Conservation (phyloP, 2,329 filamentous ascomycete genomes). For the Myriosclerotinia curreyana region DNA sequence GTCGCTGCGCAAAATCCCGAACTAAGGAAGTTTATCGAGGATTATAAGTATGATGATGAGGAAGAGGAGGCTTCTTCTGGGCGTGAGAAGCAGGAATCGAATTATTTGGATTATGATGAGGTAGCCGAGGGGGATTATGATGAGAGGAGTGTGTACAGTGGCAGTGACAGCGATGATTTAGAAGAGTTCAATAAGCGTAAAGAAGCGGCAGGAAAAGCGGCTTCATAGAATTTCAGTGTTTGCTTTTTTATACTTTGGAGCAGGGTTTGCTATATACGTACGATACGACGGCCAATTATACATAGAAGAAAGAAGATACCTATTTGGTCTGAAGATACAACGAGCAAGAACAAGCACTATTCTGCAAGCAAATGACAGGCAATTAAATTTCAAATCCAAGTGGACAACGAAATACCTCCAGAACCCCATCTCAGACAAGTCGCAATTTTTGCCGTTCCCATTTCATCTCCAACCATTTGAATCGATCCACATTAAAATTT, state of each 20-base stretch:
- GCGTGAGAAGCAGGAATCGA: neutral
- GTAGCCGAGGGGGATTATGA: constrained; percentile 40
- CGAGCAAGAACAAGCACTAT: no score
- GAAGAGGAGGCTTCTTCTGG: neutral
- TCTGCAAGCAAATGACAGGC: no score
- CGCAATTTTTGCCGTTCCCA: no score
- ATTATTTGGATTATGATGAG: constrained; percentile 23
- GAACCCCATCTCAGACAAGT: no score
- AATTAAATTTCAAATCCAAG: no score
- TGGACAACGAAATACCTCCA: no score
- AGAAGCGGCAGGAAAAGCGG: constrained; percentile 38
- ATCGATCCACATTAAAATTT: no score
- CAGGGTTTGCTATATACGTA: no score
- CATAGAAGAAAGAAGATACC: no score
- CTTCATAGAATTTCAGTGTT: neutral
- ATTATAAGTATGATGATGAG: constrained; percentile 23
- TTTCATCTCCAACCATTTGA: no score
- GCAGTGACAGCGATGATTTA: constrained; percentile 56
- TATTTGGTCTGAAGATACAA: no score
- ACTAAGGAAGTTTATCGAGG: constrained; percentile 60
- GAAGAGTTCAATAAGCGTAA: constrained; percentile 61
- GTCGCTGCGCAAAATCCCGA: constrained; percentile 67
- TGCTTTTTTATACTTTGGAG: neutral
- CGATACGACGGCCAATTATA: neutral
- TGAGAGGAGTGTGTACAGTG: constrained; percentile 56